Percentiles rank a stretch among this genome's conserved stretches.
These are phyloP conservation scores for Fraxinus dipetala DNA, from an alignment of 305 asterid species.

Conservation along the genomic window DNA sequence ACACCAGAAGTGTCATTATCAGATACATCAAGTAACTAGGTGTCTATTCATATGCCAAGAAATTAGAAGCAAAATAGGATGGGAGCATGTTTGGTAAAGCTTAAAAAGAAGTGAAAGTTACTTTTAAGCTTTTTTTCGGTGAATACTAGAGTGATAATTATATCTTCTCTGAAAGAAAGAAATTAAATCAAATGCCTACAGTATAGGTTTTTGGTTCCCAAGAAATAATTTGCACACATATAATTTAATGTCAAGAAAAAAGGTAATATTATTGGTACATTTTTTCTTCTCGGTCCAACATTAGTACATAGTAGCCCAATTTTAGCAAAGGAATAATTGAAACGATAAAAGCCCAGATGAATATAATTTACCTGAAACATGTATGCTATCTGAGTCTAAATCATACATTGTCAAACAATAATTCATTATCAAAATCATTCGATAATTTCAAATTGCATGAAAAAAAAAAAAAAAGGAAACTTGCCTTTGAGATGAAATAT, in stretches of 20 bases:
- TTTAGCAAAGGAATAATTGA: background rate
- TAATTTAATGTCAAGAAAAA: background rate
- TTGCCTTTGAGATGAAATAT: background rate
- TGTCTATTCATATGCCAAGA: conserved; percentile 1
- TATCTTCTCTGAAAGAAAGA: background rate
- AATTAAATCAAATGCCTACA: background rate
- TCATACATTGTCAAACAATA: background rate
- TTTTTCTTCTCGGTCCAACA: background rate
- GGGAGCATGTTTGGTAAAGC: background rate
- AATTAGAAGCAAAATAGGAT: background rate
- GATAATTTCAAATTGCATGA: background rate
- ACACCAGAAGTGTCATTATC: conserved; percentile 2
- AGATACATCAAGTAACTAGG: background rate
- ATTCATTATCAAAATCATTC: background rate
- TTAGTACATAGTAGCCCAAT: background rate
- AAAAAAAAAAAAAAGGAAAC: background rate
- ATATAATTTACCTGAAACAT: background rate
- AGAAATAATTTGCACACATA: background rate
- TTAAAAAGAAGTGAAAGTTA: background rate
- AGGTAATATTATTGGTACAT: background rate
- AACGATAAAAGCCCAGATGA: background rate
- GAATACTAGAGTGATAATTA: background rate
- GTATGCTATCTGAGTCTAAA: background rate
- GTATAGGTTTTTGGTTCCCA: background rate
- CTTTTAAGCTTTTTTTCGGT: background rate